phyloP scores from a whole-genome alignment of 768 basidiomycete species.

The Tulasnella sp. region DNA sequence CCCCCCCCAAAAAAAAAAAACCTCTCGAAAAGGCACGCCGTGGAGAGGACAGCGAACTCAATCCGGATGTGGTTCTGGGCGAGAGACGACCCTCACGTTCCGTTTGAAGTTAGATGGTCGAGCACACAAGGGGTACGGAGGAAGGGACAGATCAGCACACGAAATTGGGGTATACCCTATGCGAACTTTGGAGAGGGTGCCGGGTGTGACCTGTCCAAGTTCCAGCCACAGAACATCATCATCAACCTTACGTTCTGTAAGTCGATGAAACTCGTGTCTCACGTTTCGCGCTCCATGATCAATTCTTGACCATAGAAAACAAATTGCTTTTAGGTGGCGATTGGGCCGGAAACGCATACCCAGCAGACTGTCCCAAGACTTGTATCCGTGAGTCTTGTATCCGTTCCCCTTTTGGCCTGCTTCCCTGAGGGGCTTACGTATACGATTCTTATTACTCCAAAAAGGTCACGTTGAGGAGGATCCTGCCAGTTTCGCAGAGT shows the following conservation, averaged over 20 bases:
- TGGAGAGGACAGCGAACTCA: constrained; percentile 18
- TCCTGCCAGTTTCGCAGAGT: constrained; percentile 45
- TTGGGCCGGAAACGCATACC: constrained; percentile 6
- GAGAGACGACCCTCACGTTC: constrained; percentile 11
- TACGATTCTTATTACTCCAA: constrained; percentile 8
- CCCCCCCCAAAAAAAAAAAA: no score
- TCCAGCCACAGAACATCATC: constrained; percentile 19
- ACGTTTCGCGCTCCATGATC: not conserved
- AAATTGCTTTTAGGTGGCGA: constrained; percentile 1
- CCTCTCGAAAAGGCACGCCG: constrained; percentile 13
- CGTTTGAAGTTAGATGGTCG: constrained; percentile 19
- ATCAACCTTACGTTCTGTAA: constrained; percentile 21
- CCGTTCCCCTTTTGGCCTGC: not conserved
- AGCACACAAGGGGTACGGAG: constrained; percentile 17
- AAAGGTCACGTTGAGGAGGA: constrained; percentile 41
- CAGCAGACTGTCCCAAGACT: constrained; percentile 17
- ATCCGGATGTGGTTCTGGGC: constrained; percentile 17
- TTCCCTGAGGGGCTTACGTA: not conserved
- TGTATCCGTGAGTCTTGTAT: constrained; percentile 14
- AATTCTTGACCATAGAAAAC: constrained; percentile 25
- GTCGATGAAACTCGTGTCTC: no score
- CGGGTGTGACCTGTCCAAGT: constrained; percentile 27
- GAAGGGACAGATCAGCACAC: not conserved
- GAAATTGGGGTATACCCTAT: constrained; percentile 9
- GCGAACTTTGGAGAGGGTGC: constrained; percentile 23